These are phyloP conservation scores for Verticillium isaacii DNA, from an alignment of 2,329 filamentous ascomycete genomes.

Conservation along the genomic window DNA sequence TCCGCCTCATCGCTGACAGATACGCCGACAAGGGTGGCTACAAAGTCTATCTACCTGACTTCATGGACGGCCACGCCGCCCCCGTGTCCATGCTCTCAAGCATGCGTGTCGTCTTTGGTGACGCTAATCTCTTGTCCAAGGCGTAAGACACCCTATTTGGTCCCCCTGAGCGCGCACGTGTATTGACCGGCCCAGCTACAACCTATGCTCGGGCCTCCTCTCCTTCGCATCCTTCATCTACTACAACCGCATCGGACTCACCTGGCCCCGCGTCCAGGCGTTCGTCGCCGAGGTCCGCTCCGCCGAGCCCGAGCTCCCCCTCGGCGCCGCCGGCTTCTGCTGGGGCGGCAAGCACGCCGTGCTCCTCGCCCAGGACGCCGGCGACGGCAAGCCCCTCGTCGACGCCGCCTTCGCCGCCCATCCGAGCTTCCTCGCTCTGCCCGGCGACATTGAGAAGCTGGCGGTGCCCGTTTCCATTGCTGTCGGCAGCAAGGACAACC, in stretches of 20 bases:
- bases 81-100: constrained; percentile 23
- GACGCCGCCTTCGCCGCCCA: constrained; percentile 50
- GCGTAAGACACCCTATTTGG: not conserved
- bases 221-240: constrained; percentile 25
- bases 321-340: constrained; percentile 57
- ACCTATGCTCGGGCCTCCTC: not conserved
- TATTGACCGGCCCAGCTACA: not conserved
- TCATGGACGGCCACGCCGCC: constrained; percentile 36
- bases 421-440: constrained; percentile 42
- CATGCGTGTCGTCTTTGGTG: constrained; percentile 9
- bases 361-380: constrained; percentile 35
- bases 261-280: constrained; percentile 25
- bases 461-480: constrained; percentile 40
- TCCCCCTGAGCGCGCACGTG: not conserved
- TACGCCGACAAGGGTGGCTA: constrained; percentile 47
- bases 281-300: constrained; percentile 32
- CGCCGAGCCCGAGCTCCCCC: constrained; percentile 19
- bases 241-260: constrained; percentile 22
- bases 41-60: constrained; percentile 50
- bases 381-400: constrained; percentile 32
- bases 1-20: constrained; percentile 45
- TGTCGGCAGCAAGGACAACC: constrained; percentile 38
- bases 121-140: not conserved
- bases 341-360: constrained; percentile 56
- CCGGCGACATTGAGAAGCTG: constrained; percentile 40